Base-by-base conservation (phyloP, 352 stramenopile genomes). In the Globisporangium lucens region DNA sequence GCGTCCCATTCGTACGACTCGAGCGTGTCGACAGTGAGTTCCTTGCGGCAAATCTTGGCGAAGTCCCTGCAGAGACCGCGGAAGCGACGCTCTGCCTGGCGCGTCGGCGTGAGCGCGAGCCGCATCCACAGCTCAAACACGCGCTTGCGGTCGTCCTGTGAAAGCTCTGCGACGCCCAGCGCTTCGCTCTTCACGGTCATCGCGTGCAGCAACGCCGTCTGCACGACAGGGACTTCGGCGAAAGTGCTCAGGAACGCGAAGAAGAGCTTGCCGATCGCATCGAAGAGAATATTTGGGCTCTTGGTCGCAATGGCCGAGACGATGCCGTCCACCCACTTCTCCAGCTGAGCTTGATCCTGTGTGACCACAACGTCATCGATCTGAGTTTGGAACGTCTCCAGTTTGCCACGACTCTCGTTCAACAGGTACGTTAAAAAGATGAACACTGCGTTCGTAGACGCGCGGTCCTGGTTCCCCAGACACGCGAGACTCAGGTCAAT, bases 21-120 rank as follows among this genome's bases (percentile, higher is more conserved):
- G 52, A 92, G 72, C 53, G 73, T 64, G 46, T 92, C 82, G 6
- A 69, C 69, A 10, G 82, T 87, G 67, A 83, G 69, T 61, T 92
- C 82, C 65, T 89, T 89, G 56, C 82, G 80, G 57, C 84, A 90
- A 51, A 90, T 81, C 68, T 90, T 90, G n/a, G 84, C 84, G 58
- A 92, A 87, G 52, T 92, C 84, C 4, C 65, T 70, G 69, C 80
- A 85, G 9, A 92, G 63, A 5, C 79, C 79, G 29, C 82, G 82
- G 60, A 90, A 92, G 15, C 77, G 77, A 15, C 84, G 74, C 62
- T 90, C 78, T 1, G 79, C 79, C 46, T 85, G 77, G 8, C 69
- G 77, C 22, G 77, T 89, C 35, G 81, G 79, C 60, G 79, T 62
- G n/a, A 75, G 65, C n/a, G 82, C 80, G 27, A 89, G 73, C 1